phyloP scores from a whole-genome alignment of 208 protist species.

The Crithidia acanthocephali region DNA sequence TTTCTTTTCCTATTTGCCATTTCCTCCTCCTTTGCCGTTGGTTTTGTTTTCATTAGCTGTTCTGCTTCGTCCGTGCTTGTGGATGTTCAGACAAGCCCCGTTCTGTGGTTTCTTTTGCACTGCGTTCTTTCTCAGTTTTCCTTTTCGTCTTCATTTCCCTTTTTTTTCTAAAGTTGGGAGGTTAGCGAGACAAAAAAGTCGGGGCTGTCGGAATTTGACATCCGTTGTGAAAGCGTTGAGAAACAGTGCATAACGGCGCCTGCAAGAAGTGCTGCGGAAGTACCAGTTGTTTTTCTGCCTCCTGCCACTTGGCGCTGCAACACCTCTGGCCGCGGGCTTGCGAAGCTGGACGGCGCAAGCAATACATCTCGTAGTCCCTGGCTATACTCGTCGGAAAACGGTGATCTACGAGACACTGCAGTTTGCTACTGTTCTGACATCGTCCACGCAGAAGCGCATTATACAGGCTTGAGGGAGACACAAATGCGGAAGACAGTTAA shows the following conservation, averaged over 20 bases:
- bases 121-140: background rate
- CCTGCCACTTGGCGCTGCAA: background rate
- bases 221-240: too few species aligned
- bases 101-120: constrained; percentile 1
- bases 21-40: constrained; percentile 17
- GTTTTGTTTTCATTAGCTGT: background rate
- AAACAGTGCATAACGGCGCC: too few species aligned
- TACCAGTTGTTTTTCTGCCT: background rate
- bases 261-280: too few species aligned
- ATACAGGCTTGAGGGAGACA: too few species aligned
- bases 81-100: background rate
- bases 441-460: too few species aligned
- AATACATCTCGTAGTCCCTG: background rate
- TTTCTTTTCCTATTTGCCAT: constrained; percentile 16
- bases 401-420: too few species aligned
- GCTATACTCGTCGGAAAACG: background rate
- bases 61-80: background rate
- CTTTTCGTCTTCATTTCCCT: background rate
- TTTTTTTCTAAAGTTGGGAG: too few species aligned
- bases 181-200: too few species aligned
- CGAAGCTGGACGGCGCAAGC: background rate
- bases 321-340: background rate
- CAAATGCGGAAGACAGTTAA: too few species aligned
- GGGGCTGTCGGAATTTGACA: too few species aligned
- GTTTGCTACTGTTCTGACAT: too few species aligned